A percentile compares a stretch with the other conserved stretches of the same genome.
These are phyloP conservation scores for Pseudopithomyces chartarum DNA, from an alignment of 2,329 filamentous ascomycete species.

Conservation along the genomic window DNA sequence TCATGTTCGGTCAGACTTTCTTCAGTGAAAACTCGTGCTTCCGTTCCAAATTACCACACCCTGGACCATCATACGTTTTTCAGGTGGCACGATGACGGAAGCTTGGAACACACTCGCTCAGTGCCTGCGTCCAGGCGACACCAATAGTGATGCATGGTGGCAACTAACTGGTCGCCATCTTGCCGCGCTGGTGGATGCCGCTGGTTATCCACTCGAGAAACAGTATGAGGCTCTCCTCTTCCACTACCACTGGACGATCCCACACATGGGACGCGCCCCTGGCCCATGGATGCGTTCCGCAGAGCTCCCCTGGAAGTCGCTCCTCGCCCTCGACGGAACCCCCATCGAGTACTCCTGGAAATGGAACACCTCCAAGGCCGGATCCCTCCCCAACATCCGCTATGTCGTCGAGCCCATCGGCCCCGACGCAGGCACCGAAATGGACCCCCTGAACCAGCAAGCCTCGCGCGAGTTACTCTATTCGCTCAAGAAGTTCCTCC, in stretches of 20 bases:
- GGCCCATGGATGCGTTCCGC: no score
- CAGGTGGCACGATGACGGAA: no score
- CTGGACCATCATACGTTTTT: no score
- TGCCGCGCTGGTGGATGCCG: neutral
- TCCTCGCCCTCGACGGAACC: constrained; percentile 11
- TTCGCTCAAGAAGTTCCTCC: constrained; percentile 6
- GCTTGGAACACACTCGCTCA: no score
- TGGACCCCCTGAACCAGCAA: constrained; percentile 27
- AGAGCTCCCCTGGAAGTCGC: constrained; percentile 5
- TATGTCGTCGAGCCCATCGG: constrained; percentile 23
- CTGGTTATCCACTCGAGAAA: constrained; percentile 12
- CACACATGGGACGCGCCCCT: no score
- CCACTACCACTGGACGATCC: constrained; percentile 18
- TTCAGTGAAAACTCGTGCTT: no score
- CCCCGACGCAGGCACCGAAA: constrained; percentile 12
- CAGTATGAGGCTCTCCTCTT: constrained; percentile 22
- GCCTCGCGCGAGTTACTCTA: constrained; percentile 3
- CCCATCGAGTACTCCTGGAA: constrained; percentile 25
- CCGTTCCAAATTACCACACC: no score
- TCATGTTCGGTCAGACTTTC: no score
- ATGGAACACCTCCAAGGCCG: constrained; percentile 13
- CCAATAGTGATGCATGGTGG: neutral
- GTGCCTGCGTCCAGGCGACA: neutral
- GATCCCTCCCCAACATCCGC: constrained; percentile 18
- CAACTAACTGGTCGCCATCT: neutral